phyloP scores from a whole-genome alignment of 2,329 filamentous ascomycete genomes.

The Whalleya microplaca region DNA sequence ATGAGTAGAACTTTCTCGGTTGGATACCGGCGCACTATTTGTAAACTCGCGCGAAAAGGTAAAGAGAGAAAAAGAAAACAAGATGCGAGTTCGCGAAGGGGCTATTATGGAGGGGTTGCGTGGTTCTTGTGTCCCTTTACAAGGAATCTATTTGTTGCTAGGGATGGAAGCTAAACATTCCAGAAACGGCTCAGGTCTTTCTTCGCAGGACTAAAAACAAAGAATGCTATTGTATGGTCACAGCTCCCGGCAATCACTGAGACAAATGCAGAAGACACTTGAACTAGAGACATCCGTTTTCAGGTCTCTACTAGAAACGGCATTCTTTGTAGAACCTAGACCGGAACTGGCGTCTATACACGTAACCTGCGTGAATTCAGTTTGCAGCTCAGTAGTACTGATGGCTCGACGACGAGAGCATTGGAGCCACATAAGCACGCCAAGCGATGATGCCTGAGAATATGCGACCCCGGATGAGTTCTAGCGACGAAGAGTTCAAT shows the following conservation, averaged over 20 bases:
- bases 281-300: slow-evolving; percentile 30
- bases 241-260: slow-evolving; percentile 19
- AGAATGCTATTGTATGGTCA: slow-evolving; percentile 27
- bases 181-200: slow-evolving; percentile 18
- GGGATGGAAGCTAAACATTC: slow-evolving; percentile 28
- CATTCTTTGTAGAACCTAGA: slow-evolving; percentile 15
- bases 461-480: not conserved
- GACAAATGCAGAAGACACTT: slow-evolving; percentile 22
- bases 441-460: slow-evolving; percentile 7
- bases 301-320: slow-evolving; percentile 19
- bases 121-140: slow-evolving; percentile 27
- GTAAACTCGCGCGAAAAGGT: not conserved
- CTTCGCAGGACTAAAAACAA: slow-evolving; percentile 31
- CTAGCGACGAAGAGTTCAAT: not conserved
- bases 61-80: slow-evolving; percentile 5
- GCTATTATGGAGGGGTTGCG: slow-evolving; percentile 3
- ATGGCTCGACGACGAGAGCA: not conserved
- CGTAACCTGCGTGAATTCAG: not conserved
- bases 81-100: slow-evolving; percentile 10
- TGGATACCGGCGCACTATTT: slow-evolving; percentile 3
- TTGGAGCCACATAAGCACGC: not conserved
- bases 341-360: slow-evolving; percentile 15
- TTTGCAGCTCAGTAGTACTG: not conserved
- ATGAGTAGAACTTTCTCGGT: slow-evolving; percentile 6
- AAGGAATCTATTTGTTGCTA: slow-evolving; percentile 24